Evolutionary conservation across 2,329 filamentous ascomycete species (phyloP), one percentile per base, ranked within the genome.

Genomic region (Lecanosticta acicola): DNA sequence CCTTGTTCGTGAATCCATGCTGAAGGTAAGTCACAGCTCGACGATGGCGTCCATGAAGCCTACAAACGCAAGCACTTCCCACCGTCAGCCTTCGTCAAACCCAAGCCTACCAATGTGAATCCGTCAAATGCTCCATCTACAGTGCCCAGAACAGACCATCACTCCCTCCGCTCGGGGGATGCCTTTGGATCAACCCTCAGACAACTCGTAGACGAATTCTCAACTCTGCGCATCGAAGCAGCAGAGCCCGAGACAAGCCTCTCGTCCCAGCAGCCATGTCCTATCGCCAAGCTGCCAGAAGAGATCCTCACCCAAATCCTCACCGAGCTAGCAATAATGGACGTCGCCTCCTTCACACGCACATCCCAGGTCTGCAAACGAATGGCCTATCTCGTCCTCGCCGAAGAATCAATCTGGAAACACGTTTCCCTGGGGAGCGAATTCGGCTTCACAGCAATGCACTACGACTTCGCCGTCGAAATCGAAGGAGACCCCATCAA

Each of bases 51-150:
- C 42, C 89, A 98, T 65, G 80, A 87, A 59, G 76, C 79, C 46
- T 98, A 96, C 71, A 86, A 87, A 59, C 84, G 87, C 60, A 97
- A 97, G 70, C 83, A 97, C 68, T 96, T 93, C 60, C 85, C 90
- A 2, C 74, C 79, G 32, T 76, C 78, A 8, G 69, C 66, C 26
- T 73, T 71, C 55, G 68, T 72, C 53, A 61, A 62, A 68, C 57
- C 75, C 51, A 82, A 78, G 61, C 68, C 70, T 32, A 35, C 41
- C 29, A 45, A 46, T 50, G 33, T 44, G 54, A 64, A 61, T 41
- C 60, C 60, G 45, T 57, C 61, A 29, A 78, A 76, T 63, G 72
- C 75, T 9, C 53, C 78, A 2, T 61, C 64, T 5, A 75, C 76
- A 17, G 72, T 78, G 1, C 71, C 77, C 0, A 74, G 75, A 48